Evolutionary conservation across 139 green algal species (phyloP), one percentile per base, ranked within the genome.

Genomic region (Protoeuglena noctilucae): DNA sequence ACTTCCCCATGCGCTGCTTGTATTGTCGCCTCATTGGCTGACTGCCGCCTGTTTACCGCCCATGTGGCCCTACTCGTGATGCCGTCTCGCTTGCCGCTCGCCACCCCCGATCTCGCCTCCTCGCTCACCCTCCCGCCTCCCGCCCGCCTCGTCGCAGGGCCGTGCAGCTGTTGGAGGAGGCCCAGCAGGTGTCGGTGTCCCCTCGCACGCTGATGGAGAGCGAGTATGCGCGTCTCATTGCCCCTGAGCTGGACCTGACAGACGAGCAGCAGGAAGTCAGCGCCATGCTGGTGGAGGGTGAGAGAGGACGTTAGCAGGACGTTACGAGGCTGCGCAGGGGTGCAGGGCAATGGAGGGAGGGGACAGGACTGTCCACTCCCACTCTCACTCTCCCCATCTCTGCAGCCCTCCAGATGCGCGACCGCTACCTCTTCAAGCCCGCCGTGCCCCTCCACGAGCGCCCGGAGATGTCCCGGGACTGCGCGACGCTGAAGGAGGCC

Each of bases 401-500:
- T 28, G 30, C 23, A 31, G 12, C 41, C 21, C 23, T 28, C 25
- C 7, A 27, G 30, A 3, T n/a, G 23, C 40, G 19, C 41, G 41
- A 51, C 17, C 5, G 19, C n/a, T 53, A 87, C 23, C 58, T 77
- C 48, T 87, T 82, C 57, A 65, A 68, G 56, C 58, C 72, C 3
- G 73, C 86, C n/a, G 74, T 84, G 31, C 76, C 67, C 0, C 76
- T 76, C 2, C 77, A 88, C 63, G 47, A 51, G 19, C 62, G 72
- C 14, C 77, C 60, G 0, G 82, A 89, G 34, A 81, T 89, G 62
- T 75, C 61, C 24, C 76, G 87, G 59, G 81, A 88, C 40, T 93
- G 82, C 56, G 52, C 66, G 2, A 80, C 91, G 69, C 63, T 98
- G n/a, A 55, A 83, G 52, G 72, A 95, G 3, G 68, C 82, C 9